phyloP scores from a whole-genome alignment of 768 basidiomycete species.

The Lactarius quietus region DNA sequence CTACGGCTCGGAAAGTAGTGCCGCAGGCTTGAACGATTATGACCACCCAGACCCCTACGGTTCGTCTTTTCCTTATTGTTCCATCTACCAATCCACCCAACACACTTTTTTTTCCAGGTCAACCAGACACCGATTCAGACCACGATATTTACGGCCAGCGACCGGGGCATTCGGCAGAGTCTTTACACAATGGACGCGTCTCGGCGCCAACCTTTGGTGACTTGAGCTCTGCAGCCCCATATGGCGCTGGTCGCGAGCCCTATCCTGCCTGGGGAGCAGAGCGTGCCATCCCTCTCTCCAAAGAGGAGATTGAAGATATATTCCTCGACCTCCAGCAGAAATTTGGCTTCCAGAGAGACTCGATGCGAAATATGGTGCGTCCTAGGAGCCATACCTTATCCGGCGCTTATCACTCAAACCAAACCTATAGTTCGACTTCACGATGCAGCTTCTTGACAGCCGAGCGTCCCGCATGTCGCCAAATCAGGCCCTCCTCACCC shows the following conservation, averaged over 20 bases:
- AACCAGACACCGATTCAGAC: conserved; percentile 84
- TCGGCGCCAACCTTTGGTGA: conserved; percentile 74
- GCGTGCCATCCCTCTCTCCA: conserved; percentile 91
- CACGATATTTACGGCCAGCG: conserved; percentile 66
- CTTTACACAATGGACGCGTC: conserved; percentile 63
- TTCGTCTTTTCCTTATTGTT: conserved; percentile 9
- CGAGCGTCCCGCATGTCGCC: conserved; percentile 97
- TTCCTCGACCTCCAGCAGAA: conserved; percentile 97
- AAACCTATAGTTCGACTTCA: conserved; percentile 76
- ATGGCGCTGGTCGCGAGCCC: conserved; percentile 62
- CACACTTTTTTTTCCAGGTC: conserved; percentile 42
- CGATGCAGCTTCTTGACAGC: conserved; percentile 97
- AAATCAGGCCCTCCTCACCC: conserved; percentile 88
- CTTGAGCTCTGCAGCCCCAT: conserved; percentile 43
- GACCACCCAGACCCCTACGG: conserved; percentile 60
- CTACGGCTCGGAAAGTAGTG: conserved; percentile 67
- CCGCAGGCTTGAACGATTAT: conserved; percentile 51
- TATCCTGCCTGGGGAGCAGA: conserved; percentile 95
- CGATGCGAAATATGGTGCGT: conserved; percentile 89
- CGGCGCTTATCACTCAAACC: conserved; percentile 9
- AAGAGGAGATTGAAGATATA: conserved; percentile 99
- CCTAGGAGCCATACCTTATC: not conserved
- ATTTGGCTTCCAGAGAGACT: conserved; percentile 96
- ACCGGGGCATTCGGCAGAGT: conserved; percentile 73
- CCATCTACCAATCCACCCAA: not conserved